Conservation (phyloP, 441 rosid species). For the Bocquillonia castaneifolia region DNA sequence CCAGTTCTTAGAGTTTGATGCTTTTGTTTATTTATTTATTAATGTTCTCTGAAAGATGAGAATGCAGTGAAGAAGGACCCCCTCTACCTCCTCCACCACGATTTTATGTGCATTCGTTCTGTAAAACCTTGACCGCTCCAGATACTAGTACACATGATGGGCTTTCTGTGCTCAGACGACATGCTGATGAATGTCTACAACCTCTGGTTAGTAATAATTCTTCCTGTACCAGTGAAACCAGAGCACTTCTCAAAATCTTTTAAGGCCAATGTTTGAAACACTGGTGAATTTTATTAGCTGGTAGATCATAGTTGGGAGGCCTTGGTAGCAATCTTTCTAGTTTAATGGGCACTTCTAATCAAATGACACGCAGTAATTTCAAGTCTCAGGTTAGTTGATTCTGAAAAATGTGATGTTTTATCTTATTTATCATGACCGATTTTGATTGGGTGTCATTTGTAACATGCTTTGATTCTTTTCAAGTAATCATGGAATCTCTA, state of each 20-base stretch:
- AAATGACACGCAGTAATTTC: constrained; percentile 27
- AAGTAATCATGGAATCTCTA: too few species aligned
- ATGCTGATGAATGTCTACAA: constrained; percentile 79
- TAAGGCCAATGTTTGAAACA: too few species aligned
- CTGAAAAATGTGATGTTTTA: neutral
- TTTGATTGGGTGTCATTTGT: neutral
- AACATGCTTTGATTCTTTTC: too few species aligned
- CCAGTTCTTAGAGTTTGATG: too few species aligned
- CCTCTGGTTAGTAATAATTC: too few species aligned
- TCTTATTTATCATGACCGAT: neutral
- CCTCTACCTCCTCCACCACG: too few species aligned
- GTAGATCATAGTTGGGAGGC: constrained; percentile 48
- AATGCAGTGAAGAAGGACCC: too few species aligned
- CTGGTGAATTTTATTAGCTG: constrained; percentile 27
- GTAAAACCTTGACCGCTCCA: constrained; percentile 80
- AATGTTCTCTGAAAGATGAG: too few species aligned
- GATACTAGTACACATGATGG: constrained; percentile 98
- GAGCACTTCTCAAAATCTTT: too few species aligned
- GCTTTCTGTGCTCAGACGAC: constrained; percentile 79
- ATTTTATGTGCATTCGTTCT: constrained; percentile 66
- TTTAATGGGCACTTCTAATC: constrained; percentile 32
- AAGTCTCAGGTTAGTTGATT: constrained; percentile 47
- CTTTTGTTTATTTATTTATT: too few species aligned
- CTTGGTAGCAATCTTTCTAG: constrained; percentile 39
- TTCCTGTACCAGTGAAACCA: too few species aligned